Evolutionary conservation across 2,329 filamentous ascomycete genomes (phyloP), one percentile per base, ranked within the genome.

Genomic region (Pezicula rhizophila): DNA sequence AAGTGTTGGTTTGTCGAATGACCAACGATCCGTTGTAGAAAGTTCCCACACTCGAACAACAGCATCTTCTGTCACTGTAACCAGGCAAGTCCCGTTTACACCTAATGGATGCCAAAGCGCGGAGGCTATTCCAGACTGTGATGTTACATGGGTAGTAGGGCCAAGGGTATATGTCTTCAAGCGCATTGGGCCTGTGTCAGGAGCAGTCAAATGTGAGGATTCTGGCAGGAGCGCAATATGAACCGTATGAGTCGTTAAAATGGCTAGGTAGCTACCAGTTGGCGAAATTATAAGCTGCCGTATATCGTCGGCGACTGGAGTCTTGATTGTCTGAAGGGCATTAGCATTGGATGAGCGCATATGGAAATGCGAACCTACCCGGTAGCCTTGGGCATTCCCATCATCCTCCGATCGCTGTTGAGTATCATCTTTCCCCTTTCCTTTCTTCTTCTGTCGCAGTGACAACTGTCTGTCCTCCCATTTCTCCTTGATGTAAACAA

Each of bases 61-160:
- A 6, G 91, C 89, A 65, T 96, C 90, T 46, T 82, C 80, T 1
- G 93, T 96, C 38, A 96, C 79, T 0, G 93, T 97, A 17, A 97
- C 85, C 28, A 99, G 71, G 47, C 88, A 90, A 18, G 82, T 83
- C 28, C 87, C 87, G 52, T 86, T 81, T 10, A 92, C 83, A 1
- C 91, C 91, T 1, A 97, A 74, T 1, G 93, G 93, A 69, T 99
- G 93, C 92, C 93, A 99, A 50, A 96, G 61, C 4, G 85, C 87
- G 1, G 89, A 89, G 18, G 84, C 83, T 49, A 99, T 76, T 2
- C 88, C 81, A 7, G 89, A 81, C 56, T 90, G 85, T 42, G 92
- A 89, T 44, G 91, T 85, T 43, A 96, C 89, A 67, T 97, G 92
- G 3, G 87, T 90, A 2, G 89, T 95, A 26, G 91, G 90, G 1